These are phyloP conservation scores for Gelatoporia subvermispora DNA, from an alignment of 768 basidiomycete species.

Conservation along the genomic window DNA sequence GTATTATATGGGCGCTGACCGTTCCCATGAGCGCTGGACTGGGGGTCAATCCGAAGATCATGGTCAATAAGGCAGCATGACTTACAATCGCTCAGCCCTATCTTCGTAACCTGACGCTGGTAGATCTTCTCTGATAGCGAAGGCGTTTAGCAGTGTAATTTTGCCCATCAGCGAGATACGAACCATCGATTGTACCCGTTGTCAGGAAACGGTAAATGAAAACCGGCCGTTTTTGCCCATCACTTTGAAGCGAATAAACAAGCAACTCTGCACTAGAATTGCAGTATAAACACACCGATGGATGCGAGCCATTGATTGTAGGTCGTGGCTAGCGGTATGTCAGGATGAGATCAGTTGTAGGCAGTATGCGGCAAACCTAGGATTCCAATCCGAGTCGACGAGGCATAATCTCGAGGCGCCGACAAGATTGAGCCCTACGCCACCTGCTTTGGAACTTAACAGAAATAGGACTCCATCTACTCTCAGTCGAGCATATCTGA, in stretches of 20 bases:
- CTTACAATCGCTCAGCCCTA: constrained; percentile 83
- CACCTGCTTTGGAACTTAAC: constrained; percentile 92
- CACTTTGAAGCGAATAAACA: constrained; percentile 40
- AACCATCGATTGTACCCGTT: constrained; percentile 86
- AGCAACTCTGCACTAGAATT: constrained; percentile 1
- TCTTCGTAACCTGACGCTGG: constrained; percentile 91
- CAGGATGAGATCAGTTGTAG: neutral
- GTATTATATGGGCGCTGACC: constrained; percentile 31
- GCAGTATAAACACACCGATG: constrained; percentile 54
- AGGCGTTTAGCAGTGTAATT: neutral
- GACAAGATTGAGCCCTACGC: constrained; percentile 89
- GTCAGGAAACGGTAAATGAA: constrained; percentile 87
- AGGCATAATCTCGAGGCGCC: constrained; percentile 86
- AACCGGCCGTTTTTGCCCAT: constrained; percentile 90
- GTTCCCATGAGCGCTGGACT: constrained; percentile 65
- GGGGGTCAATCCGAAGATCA: constrained; percentile 2
- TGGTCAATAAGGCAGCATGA: constrained; percentile 18
- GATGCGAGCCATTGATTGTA: constrained; percentile 97
- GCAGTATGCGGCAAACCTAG: constrained; percentile 44
- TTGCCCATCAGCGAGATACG: constrained; percentile 10
- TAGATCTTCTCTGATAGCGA: constrained; percentile 72
- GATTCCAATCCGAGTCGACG: constrained; percentile 93
- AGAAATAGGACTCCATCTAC: constrained; percentile 71
- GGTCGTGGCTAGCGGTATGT: constrained; percentile 73
- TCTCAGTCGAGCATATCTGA: neutral